These are phyloP conservation scores for Escovopsis sp. DNA, from an alignment of 2,329 filamentous ascomycete genomes.

Conservation along the genomic window DNA sequence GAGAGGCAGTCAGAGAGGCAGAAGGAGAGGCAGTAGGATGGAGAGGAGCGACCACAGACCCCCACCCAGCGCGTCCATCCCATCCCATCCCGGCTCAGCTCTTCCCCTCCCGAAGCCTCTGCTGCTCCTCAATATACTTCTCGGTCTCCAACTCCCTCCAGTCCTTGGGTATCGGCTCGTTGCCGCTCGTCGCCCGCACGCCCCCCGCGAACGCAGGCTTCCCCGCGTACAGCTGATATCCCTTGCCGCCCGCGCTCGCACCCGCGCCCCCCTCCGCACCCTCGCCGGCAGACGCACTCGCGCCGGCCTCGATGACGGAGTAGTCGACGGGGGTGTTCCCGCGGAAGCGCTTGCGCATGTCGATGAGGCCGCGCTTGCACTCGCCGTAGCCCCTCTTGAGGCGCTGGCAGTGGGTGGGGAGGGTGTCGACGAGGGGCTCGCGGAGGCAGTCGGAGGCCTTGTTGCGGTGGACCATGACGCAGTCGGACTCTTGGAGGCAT, in stretches of 20 bases:
- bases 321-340: slow-evolving; percentile 77
- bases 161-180: slow-evolving; percentile 45
- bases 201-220: slow-evolving; percentile 50
- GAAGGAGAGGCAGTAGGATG: too few species aligned
- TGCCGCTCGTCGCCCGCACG: slow-evolving; percentile 51
- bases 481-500: slow-evolving; percentile 93
- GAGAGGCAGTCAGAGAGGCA: too few species aligned
- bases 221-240: slow-evolving; percentile 66
- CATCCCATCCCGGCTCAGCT: background rate
- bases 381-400: slow-evolving; percentile 85
- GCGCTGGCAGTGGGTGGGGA: slow-evolving; percentile 82
- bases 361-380: slow-evolving; percentile 90
- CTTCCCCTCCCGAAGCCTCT: slow-evolving; percentile 7
- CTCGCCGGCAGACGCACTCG: slow-evolving; percentile 25
- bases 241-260: slow-evolving; percentile 22
- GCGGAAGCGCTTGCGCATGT: slow-evolving; percentile 97
- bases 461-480: slow-evolving; percentile 84
- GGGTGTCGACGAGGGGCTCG: slow-evolving; percentile 60
- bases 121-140: slow-evolving; percentile 29
- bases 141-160: slow-evolving; percentile 53
- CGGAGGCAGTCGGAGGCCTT: slow-evolving; percentile 77
- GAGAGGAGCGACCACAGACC: too few species aligned
- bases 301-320: slow-evolving; percentile 32
- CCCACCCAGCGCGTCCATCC: too few species aligned
- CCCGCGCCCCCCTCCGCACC: slow-evolving; percentile 36